Evolutionary conservation across 176 grass and related monocot species (phyloP), one percentile per base, ranked within the genome.

Genomic region (Triticum dicoccoides): DNA sequence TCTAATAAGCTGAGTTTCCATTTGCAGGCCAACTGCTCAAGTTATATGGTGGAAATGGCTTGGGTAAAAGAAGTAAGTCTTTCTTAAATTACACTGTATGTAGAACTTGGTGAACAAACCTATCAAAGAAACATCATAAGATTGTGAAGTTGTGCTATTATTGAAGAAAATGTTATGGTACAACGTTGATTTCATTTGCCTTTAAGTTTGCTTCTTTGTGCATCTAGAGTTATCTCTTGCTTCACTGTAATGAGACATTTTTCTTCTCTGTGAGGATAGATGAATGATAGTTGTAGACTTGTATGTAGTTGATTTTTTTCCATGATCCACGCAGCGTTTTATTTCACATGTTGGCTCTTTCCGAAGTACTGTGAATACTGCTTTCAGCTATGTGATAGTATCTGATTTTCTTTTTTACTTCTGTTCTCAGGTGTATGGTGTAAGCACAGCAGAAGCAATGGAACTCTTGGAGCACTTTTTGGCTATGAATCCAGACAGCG

Each of bases 41-140:
- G 88, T 75, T 99, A 97, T 61, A 97, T 90, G 92, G 92, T 99
- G 47, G 94, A 99, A 92, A 99, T 99, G 97, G 92, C 85, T 69
- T 94, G 86, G 94, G 89, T 88, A 80, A 95, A 99, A 91, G 93
- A 88, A 81, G 97, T 95, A 90, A 90, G 97, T 93, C n/a, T 82
- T 79, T 79, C 67, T 62, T 81, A 11, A 63, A 20, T 74, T 70
- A 25, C 11, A 84, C 5, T 71, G 6, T 72, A 58, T 86, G 65
- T 38, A 33, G 11, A 11, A n/a, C 61, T 59, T 44, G 51, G 58
- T 82, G 7, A 49, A 2, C 51, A 56, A 77, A 49, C 39, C 78
- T 75, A 54, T n/a, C 17, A 76, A 88, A 81, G 51, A 51, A 72
- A 80, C 24, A 61, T 24, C 39, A 24, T 24, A 58, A 64, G 70